Evolutionary conservation across 1,139 yeast genomes (phyloP), one percentile per base, ranked within the genome.

Genomic region (Ashbya aceris): DNA sequence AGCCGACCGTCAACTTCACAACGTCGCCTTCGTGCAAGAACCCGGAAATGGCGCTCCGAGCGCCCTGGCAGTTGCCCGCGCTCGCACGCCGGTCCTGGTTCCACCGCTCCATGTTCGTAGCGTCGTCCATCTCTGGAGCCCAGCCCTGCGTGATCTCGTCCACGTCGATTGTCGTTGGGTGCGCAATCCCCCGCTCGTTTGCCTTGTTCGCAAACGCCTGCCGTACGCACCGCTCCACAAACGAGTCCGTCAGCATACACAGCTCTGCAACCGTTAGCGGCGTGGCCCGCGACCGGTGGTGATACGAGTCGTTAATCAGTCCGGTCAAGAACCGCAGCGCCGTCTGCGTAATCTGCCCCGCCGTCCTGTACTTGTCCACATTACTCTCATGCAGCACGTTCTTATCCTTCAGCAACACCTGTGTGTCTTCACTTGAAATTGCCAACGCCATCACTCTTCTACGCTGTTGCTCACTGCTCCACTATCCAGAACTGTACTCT

Each of bases 321-420:
- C 74, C 70, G 34, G 76, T 69, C 43, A 84, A 67, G 59, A 83
- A 82, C 47, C 74, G 69, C 52, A 89, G 69, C 41, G 87, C 84
- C 13, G 95, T 82, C 65, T 87, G 96, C n/a, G 93, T 70, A 53
- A 89, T 79, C 64, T 84, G 89, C 36, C 96, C 97, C 7, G 96
- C 96, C 40, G 79, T 71, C 61, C 95, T 74, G 66, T 89, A 87
- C 65, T 87, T 89, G 53, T 81, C 89, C 39, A 85, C 60, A 12
- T 82, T 79, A 11, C 71, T 51, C 31, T 73, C 80, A 51, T 69
- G 71, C 48, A 86, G 71, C 41, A 77, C 71, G 62, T 86, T 86
- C 63, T 78, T 84, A 54, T 81, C 81, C 54, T 78, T 80, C 54
- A 86, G 71, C 51, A 86, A 74, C 53, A 80, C 68, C 56, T 82